These are phyloP conservation scores for Erysimum pusillum DNA, from an alignment of 441 rosid genomes.

Conservation along the genomic window DNA sequence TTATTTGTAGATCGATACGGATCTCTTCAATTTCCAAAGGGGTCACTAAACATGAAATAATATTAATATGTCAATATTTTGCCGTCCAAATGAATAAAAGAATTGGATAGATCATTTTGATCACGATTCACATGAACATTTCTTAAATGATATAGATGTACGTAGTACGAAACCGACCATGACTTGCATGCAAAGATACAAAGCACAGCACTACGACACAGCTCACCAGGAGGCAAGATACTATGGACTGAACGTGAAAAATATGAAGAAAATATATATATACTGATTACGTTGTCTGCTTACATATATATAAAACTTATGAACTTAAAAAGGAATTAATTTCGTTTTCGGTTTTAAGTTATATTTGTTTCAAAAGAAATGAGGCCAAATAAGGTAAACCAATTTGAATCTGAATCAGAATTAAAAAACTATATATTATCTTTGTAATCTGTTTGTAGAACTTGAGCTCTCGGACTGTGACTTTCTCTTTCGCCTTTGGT, in stretches of 20 bases:
- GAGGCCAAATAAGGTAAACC: neutral
- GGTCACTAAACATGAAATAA: neutral
- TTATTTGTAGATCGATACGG: neutral
- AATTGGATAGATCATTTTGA: conserved; percentile 6
- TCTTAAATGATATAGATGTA: neutral
- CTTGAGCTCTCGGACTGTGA: no score
- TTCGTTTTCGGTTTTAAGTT: neutral
- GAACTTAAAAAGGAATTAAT: neutral
- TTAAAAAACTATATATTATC: no score
- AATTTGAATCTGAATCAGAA: no score
- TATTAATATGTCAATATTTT: neutral
- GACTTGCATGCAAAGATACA: conserved; percentile 30
- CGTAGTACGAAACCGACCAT: conserved; percentile 33
- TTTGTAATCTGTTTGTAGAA: no score
- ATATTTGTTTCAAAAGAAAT: neutral
- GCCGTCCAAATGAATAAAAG: neutral
- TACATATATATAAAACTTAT: neutral
- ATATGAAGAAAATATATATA: neutral
- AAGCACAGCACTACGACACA: conserved; percentile 28
- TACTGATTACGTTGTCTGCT: neutral
- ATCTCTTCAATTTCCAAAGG: conserved; percentile 4
- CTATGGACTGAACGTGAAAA: conserved; percentile 25
- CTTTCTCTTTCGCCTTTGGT: no score
- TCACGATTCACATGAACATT: conserved; percentile 25
- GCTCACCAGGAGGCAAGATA: conserved; percentile 5